Base-by-base conservation (phyloP, 495 filamentous ascomycete species). In the Melanomma pulvis-pyrius region DNA sequence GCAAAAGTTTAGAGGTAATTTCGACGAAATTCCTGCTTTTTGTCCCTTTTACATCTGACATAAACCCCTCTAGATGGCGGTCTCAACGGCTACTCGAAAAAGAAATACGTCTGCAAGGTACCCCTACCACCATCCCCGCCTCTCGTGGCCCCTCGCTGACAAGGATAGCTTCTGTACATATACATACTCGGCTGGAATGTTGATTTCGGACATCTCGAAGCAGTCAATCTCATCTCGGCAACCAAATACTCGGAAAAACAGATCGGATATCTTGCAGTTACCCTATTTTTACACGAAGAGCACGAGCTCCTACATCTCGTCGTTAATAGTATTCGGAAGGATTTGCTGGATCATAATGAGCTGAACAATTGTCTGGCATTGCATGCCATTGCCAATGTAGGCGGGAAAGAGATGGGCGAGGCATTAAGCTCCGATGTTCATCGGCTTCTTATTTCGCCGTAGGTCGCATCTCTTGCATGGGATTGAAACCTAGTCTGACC, bases 31-130 rank as follows among this genome's bases (percentile, higher is more conserved):
- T n/a, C 3, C 63, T 36, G 9, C 29, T 26, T 0, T 41, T n/a
- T 22, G 17, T 59, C 52, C 70, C 63, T 59, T 51, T 32, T 51
- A 54, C 12, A 28, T 63, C 65, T 76, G 71, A 76, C 71, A 22
- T 70, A 52, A 51, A 58, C 24, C 59, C 46, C 56, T 71, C 48
- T 47, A 87, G 89, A 93, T 76, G 93, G 92, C 41, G 90, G 82
- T 75, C 80, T 98, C 28, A 96, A 88, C 77, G 96, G 96, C 54
- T 99, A 99, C 73, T 91, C 96, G 78, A 96, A 96, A 84, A 99
- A 99, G 84, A 99, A 99, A 90, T 99, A 99, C 74, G 96, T 99
- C 49, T 99, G 96, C 90, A 98, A 98, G 83, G 87, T 89, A 80
- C 50, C 73, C 58, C 9, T 25, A 13, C 47, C 15, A 24, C 25